These are phyloP conservation scores for Thraustochytrium striatum DNA, from an alignment of 352 stramenopile genomes.

Conservation along the genomic window DNA sequence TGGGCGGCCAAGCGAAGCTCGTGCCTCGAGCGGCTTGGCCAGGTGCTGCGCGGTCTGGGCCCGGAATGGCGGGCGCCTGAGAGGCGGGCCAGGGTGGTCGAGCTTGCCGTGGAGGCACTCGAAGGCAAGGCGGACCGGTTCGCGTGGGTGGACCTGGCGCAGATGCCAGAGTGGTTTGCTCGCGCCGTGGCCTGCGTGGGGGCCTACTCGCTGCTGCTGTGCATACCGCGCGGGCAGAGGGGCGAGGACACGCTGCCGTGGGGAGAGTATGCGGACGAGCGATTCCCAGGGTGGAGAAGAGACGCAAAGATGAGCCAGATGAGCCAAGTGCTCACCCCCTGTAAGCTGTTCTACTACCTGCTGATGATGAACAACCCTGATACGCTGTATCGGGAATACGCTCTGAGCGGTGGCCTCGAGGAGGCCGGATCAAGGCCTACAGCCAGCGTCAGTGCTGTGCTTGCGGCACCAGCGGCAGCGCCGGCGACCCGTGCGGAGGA, in stretches of 20 bases:
- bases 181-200: conserved; percentile 18
- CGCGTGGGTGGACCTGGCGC: conserved; percentile 5
- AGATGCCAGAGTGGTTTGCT: background rate
- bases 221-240: conserved; percentile 12
- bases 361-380: background rate
- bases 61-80: background rate
- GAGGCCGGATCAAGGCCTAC: background rate
- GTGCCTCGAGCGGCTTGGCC: too few relatives aligned
- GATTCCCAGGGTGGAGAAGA: conserved; percentile 11
- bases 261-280: background rate
- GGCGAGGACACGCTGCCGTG: conserved; percentile 1
- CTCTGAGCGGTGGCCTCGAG: background rate
- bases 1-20: background rate
- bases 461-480: background rate
- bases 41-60: background rate
- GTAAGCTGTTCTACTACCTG: conserved; percentile 42
- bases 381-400: conserved; percentile 2
- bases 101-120: background rate
- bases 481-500: background rate
- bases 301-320: background rate
- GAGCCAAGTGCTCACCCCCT: background rate
- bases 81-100: background rate
- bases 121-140: conserved; percentile 11
- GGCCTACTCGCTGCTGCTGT: conserved; percentile 31
- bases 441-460: background rate